Evolutionary conservation across 495 filamentous ascomycete species (phyloP).

Genomic region (Penicillium samsonianum): DNA sequence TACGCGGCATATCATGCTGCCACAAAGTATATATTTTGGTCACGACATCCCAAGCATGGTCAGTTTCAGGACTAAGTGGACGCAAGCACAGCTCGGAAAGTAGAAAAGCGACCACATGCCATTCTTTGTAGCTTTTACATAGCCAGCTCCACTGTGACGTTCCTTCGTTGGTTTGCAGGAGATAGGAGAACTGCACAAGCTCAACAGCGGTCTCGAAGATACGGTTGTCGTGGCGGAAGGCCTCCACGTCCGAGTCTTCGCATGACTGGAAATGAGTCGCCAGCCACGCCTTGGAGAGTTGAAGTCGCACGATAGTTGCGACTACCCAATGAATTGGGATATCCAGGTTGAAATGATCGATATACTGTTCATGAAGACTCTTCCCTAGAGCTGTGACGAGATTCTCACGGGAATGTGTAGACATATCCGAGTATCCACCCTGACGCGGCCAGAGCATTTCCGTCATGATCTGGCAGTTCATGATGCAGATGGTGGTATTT

Average conservation of each 20-base stretch:
- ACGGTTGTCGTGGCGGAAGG: constrained; percentile 48
- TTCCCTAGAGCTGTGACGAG: constrained; percentile 10
- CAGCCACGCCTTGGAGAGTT: constrained; percentile 66
- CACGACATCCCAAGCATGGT: constrained; percentile 72
- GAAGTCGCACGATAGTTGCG: constrained; percentile 62
- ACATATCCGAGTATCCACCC: background rate
- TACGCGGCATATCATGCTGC: constrained; percentile 43
- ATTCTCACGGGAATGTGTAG: background rate
- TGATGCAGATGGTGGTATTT: constrained; percentile 73
- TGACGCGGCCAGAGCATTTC: constrained; percentile 21
- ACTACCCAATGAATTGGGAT: constrained; percentile 69
- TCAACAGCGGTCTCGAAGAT: constrained; percentile 62
- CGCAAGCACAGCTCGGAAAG: constrained; percentile 69
- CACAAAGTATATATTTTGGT: constrained; percentile 55
- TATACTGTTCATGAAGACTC: constrained; percentile 61
- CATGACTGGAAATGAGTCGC: constrained; percentile 50
- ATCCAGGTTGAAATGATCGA: constrained; percentile 56
- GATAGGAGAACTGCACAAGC: constrained; percentile 60
- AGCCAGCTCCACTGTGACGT: constrained; percentile 73
- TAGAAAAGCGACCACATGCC: constrained; percentile 69
- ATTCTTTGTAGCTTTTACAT: constrained; percentile 75
- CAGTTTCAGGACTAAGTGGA: constrained; percentile 58
- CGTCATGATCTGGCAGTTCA: constrained; percentile 56
- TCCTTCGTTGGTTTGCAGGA: constrained; percentile 60
- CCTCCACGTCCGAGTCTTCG: constrained; percentile 27